Base-by-base conservation (phyloP, 441 rosid species). In the Bocquillonia castaneifolia region DNA sequence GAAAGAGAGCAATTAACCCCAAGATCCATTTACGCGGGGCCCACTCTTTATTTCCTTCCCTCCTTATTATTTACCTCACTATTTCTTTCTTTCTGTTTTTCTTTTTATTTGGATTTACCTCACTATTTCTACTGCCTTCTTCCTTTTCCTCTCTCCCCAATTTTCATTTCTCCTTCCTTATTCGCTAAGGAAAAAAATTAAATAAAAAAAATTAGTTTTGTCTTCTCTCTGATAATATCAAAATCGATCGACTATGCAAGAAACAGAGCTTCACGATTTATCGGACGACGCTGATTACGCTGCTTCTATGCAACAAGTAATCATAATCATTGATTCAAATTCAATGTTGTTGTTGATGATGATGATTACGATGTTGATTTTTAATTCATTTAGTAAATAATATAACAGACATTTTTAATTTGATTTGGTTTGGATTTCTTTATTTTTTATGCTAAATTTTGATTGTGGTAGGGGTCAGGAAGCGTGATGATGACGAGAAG, bases 271-370 rank as follows among this genome's bases (percentile, higher is more conserved):
- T 59, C 85, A 85, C 62, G 99, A 95, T 77, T 84, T 95, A 66
- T 88, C 98, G 5, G 99, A 95, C 83, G 99, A 95, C 81, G 89
- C 98, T 56, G 98, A 95, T 77, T 95, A 90, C 83, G 98, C 97
- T 3, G 98, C 95, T 12, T 92, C 99, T 36, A 78, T 81, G 50
- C 91, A 81, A 31, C 93, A 92, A 72, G 98, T 90, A 81, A 68
- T 74, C 70, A 2, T 22, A 13, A 62, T 29, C 23, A 18, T 45
- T 63, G 0, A 25, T 69, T 32, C 4, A 17, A 58, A 64, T 31
- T n/a, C 47, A 42, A 42, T 42, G 15, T 13, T 42, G 12, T 57
- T 31, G 15, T 23, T 31, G 32, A 1, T 57, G 15, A 10, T 13
- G 18, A 12, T 25, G 37, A 23, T 39, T 20, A 55, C 50, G 45